Percentiles rank a stretch among this genome's conserved stretches.
These are phyloP conservation scores for Macrocybe sp. DNA, from an alignment of 1,284 basidiomycete genomes.

Conservation along the genomic window DNA sequence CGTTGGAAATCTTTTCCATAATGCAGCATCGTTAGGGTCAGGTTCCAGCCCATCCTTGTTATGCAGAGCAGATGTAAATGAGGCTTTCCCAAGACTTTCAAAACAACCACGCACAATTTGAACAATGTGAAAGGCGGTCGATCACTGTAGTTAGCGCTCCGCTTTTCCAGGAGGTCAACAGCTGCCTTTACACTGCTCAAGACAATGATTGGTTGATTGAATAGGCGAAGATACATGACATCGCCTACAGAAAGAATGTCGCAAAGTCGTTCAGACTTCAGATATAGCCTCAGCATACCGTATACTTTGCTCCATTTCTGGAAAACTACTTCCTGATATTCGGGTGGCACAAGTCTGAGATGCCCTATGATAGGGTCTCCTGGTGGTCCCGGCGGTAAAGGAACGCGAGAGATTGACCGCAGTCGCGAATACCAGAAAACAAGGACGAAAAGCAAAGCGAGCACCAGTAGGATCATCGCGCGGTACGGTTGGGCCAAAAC, in stretches of 20 bases:
- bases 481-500: too few species aligned
- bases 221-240: slow-evolving; percentile 22
- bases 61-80: background rate
- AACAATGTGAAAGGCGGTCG: slow-evolving; percentile 17
- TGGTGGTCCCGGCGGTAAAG: slow-evolving; percentile 17
- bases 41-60: slow-evolving; percentile 18
- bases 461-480: too few species aligned
- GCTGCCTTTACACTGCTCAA: slow-evolving; percentile 27
- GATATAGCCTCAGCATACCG: slow-evolving; percentile 5
- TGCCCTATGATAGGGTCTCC: slow-evolving; percentile 19
- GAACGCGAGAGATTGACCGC: background rate
- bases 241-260: slow-evolving; percentile 16
- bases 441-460: too few species aligned
- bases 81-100: background rate
- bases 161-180: slow-evolving; percentile 27
- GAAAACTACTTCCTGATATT: slow-evolving; percentile 11
- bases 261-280: background rate
- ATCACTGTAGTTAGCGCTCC: slow-evolving; percentile 26
- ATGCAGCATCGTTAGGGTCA: slow-evolving; percentile 10
- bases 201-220: slow-evolving; percentile 24
- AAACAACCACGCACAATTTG: slow-evolving; percentile 7
- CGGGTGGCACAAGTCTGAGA: slow-evolving; percentile 13
- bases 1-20: slow-evolving; percentile 17
- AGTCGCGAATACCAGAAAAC: too few species aligned
- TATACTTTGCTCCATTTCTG: slow-evolving; percentile 15